A percentile compares a stretch with the other conserved stretches of the same genome.
Evolutionary conservation across 73 alveolate genomes (phyloP).

Genomic region (Uronychia setigera): DNA sequence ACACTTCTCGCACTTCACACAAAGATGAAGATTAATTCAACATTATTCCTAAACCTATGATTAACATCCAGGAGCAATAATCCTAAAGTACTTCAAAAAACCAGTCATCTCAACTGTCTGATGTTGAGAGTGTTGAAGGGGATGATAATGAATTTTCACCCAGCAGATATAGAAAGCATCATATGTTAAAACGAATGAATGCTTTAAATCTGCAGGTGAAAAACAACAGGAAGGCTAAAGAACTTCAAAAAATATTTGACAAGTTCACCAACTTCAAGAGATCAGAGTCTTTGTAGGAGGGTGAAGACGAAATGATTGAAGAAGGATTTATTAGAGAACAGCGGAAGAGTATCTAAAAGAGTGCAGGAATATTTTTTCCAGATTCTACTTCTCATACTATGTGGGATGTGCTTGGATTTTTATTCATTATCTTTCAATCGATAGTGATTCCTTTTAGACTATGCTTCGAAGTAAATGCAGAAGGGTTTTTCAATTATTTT

Average conservation of each 20-base stretch:
- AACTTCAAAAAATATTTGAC: background rate
- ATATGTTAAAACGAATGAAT: background rate
- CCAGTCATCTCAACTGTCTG: too few relatives aligned
- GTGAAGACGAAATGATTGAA: background rate
- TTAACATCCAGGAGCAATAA: too few relatives aligned
- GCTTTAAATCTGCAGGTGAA: background rate
- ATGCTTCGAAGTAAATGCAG: slow-evolving; percentile 45
- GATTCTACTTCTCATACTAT: slow-evolving; percentile 25
- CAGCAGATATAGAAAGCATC: background rate
- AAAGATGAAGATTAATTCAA: too few relatives aligned
- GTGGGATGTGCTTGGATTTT: slow-evolving; percentile 55
- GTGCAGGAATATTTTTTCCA: slow-evolving; percentile 32
- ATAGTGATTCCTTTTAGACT: slow-evolving; percentile 46
- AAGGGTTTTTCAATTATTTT: background rate
- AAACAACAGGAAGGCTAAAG: background rate
- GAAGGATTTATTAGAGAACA: background rate
- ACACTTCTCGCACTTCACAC: too few relatives aligned
- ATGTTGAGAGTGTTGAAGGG: too few relatives aligned
- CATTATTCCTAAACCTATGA: too few relatives aligned
- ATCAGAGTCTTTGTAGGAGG: background rate
- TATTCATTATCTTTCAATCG: slow-evolving; percentile 39
- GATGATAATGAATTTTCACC: background rate
- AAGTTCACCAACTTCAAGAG: background rate
- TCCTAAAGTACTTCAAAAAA: too few relatives aligned
- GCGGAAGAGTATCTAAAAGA: background rate